phyloP scores from a whole-genome alignment of 495 filamentous ascomycete species.

The Penicillium canescens region DNA sequence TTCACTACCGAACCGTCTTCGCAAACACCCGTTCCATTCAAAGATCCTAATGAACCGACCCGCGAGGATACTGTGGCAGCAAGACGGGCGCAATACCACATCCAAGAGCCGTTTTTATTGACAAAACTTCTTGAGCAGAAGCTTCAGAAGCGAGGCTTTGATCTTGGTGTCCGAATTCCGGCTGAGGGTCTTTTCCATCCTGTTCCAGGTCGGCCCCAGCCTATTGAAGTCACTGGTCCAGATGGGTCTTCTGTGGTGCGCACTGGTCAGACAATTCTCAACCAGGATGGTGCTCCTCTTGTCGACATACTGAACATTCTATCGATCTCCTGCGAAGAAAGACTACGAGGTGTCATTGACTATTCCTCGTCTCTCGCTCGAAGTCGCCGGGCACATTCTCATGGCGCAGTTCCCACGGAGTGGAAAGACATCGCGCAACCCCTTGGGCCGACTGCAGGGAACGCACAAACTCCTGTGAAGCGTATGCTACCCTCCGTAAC shows the following conservation, averaged over 20 bases:
- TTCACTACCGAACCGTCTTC: conserved; percentile 33
- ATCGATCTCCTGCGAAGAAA: conserved; percentile 73
- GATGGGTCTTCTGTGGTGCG: conserved; percentile 58
- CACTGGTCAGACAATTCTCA: conserved; percentile 59
- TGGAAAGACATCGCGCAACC: conserved; percentile 66
- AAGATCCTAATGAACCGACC: conserved; percentile 42
- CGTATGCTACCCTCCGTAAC: conserved; percentile 43
- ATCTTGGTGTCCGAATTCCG: conserved; percentile 63
- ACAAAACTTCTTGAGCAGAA: conserved; percentile 48
- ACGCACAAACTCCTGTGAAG: conserved; percentile 57
- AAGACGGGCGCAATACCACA: conserved; percentile 51
- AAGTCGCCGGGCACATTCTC: conserved; percentile 66
- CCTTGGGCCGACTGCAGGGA: conserved; percentile 31
- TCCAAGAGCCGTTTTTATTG: conserved; percentile 60
- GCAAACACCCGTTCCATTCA: conserved; percentile 33
- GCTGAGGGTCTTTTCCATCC: conserved; percentile 60
- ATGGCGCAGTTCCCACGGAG: conserved; percentile 68
- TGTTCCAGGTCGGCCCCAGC: conserved; percentile 46
- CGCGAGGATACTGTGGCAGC: conserved; percentile 45
- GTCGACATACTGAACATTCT: conserved; percentile 75
- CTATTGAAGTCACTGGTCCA: conserved; percentile 54
- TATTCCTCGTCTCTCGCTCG: conserved; percentile 65
- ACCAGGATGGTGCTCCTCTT: conserved; percentile 64
- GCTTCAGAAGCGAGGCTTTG: conserved; percentile 48
- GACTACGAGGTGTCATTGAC: conserved; percentile 66